Percentiles rank a stretch among this genome's conserved stretches.
These are phyloP conservation scores for Cladosporium oxysporum DNA, from an alignment of 2,329 filamentous ascomycete species.

Conservation along the genomic window DNA sequence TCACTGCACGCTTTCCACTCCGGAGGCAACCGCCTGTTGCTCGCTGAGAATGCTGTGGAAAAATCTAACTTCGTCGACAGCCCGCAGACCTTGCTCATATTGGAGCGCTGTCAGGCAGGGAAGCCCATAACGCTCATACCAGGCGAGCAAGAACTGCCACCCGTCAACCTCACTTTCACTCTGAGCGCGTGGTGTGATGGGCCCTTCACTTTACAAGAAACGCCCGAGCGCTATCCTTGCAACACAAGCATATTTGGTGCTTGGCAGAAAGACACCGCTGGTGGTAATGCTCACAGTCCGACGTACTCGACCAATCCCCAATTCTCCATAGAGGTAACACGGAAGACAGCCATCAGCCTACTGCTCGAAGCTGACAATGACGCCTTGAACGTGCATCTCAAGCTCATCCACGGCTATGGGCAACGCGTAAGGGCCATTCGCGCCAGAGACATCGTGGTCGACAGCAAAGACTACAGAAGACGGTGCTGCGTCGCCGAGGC, in stretches of 20 bases:
- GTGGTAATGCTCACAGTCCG: slow-evolving; percentile 76
- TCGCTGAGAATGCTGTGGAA: slow-evolving; percentile 70
- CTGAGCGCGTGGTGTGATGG: slow-evolving; percentile 76
- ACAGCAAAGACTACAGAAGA: slow-evolving; percentile 85
- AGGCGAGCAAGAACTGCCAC: slow-evolving; percentile 75
- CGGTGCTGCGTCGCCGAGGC: slow-evolving; percentile 72
- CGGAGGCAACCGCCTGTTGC: slow-evolving; percentile 69
- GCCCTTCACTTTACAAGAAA: slow-evolving; percentile 62
- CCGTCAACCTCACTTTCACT: slow-evolving; percentile 78
- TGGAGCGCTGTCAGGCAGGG: slow-evolving; percentile 62
- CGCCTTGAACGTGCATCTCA: slow-evolving; percentile 78
- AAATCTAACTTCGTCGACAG: slow-evolving; percentile 90
- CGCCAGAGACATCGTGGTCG: slow-evolving; percentile 74
- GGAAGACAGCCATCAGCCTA: slow-evolving; percentile 65
- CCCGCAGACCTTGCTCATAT: slow-evolving; percentile 81
- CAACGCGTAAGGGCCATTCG: slow-evolving; percentile 69
- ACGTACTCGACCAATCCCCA: slow-evolving; percentile 87
- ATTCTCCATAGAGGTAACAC: slow-evolving; percentile 65
- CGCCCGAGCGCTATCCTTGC: slow-evolving; percentile 61
- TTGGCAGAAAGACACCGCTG: slow-evolving; percentile 80
- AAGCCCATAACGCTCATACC: slow-evolving; percentile 65
- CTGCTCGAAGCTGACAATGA: slow-evolving; percentile 68
- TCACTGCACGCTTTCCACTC: slow-evolving; percentile 79
- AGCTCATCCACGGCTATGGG: slow-evolving; percentile 76
- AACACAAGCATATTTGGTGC: slow-evolving; percentile 61